phyloP scores from a whole-genome alignment of 2,329 filamentous ascomycete species.

The Phyllosticta capitalensis region DNA sequence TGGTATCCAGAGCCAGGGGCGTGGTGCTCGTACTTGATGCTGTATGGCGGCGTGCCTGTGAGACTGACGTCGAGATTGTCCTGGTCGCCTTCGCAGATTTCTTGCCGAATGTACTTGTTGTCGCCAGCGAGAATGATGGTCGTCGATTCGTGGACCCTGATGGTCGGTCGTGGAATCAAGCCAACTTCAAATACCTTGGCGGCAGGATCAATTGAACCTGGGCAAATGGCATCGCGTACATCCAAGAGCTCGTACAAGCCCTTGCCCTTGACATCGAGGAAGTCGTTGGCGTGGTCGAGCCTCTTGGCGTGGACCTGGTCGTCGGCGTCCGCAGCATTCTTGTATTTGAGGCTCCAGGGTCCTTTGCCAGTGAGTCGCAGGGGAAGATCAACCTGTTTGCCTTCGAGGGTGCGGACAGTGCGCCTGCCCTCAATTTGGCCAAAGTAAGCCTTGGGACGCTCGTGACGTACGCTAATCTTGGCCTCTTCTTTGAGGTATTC shows the following conservation, averaged over 20 bases:
- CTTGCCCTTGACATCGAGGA: slow-evolving; percentile 47
- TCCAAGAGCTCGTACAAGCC: slow-evolving; percentile 74
- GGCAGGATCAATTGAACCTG: slow-evolving; percentile 65
- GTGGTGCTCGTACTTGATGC: slow-evolving; percentile 70
- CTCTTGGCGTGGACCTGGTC: slow-evolving; percentile 32
- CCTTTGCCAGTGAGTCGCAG: slow-evolving; percentile 75
- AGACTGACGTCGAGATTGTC: slow-evolving; percentile 77
- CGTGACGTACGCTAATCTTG: slow-evolving; percentile 77
- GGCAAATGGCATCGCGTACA: slow-evolving; percentile 71
- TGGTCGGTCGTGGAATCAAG: slow-evolving; percentile 74
- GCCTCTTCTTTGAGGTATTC: slow-evolving; percentile 75
- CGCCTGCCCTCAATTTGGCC: slow-evolving; percentile 75
- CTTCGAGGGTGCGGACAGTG: slow-evolving; percentile 65
- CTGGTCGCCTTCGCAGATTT: slow-evolving; percentile 90
- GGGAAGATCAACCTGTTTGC: slow-evolving; percentile 63
- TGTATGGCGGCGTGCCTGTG: slow-evolving; percentile 72
- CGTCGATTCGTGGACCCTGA: slow-evolving; percentile 55
- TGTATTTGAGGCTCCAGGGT: slow-evolving; percentile 74
- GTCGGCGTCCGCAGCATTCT: slow-evolving; percentile 48
- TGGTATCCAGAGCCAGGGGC: slow-evolving; percentile 57
- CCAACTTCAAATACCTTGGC: slow-evolving; percentile 69
- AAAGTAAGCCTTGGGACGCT: slow-evolving; percentile 79
- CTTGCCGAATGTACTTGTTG: slow-evolving; percentile 58
- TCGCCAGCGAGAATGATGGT: slow-evolving; percentile 45
- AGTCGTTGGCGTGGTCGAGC: slow-evolving; percentile 54